These are phyloP conservation scores for Cladosporium sp. DNA, from an alignment of 2,329 filamentous ascomycete genomes.

Conservation along the genomic window DNA sequence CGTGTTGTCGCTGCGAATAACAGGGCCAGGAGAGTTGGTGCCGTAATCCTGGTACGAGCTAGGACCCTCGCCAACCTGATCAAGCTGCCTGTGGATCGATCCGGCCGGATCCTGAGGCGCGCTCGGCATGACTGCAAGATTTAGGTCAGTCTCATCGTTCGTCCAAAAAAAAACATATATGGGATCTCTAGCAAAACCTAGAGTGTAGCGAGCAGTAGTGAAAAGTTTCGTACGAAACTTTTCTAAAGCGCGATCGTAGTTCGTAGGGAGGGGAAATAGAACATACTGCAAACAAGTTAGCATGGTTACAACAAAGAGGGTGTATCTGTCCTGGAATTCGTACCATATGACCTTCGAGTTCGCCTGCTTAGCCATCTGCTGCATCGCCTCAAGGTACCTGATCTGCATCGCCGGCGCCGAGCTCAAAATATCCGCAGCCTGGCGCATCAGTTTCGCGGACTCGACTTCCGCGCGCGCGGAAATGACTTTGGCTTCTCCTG, in stretches of 20 bases:
- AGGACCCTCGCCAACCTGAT: slow-evolving; percentile 57
- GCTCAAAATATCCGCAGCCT: slow-evolving; percentile 90
- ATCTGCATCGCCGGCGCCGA: slow-evolving; percentile 97
- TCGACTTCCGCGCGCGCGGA: slow-evolving; percentile 96
- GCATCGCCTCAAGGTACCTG: slow-evolving; percentile 94
- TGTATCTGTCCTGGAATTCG: no score
- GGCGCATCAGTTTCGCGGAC: slow-evolving; percentile 83
- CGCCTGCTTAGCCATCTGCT: slow-evolving; percentile 93
- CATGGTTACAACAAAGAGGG: no score
- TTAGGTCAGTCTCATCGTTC: no score
- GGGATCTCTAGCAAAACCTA: no score
- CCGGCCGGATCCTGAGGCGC: slow-evolving; percentile 33
- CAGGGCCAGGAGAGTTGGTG: slow-evolving; percentile 20
- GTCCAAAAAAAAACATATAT: no score
- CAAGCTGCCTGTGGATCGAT: slow-evolving; percentile 51
- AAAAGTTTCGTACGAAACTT: no score
- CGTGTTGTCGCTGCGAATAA: slow-evolving; percentile 12
- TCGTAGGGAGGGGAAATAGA: no score
- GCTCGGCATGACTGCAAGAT: slow-evolving; percentile 70
- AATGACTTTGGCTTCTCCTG: slow-evolving; percentile 98
- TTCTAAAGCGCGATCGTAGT: no score
- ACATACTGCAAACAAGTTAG: no score
- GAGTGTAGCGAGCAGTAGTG: no score
- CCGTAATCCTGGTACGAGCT: slow-evolving; percentile 44
- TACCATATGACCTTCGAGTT: slow-evolving; percentile 88